phyloP scores from a whole-genome alignment of 139 green algal genomes.

The Pleodorina starrii region DNA sequence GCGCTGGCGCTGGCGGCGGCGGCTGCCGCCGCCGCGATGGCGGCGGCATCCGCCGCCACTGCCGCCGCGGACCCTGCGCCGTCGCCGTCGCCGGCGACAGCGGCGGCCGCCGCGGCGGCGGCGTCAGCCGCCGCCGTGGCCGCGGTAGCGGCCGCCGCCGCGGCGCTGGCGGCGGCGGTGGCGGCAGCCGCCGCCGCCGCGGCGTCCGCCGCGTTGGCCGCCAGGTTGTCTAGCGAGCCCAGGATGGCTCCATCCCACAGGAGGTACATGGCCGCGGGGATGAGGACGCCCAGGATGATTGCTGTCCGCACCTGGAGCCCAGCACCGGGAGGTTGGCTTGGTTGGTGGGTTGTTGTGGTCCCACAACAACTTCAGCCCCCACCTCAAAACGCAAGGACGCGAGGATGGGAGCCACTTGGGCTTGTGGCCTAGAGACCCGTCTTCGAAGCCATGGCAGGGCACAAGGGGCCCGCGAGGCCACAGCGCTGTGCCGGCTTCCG shows the following conservation, averaged over 20 bases:
- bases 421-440: too few species aligned
- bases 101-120: background rate
- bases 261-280: slow-evolving; percentile 88
- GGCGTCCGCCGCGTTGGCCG: background rate
- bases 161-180: background rate
- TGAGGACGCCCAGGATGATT: slow-evolving; percentile 61
- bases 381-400: too few species aligned
- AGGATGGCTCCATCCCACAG: slow-evolving; percentile 87
- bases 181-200: slow-evolving; percentile 3
- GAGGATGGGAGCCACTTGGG: too few species aligned
- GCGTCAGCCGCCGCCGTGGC: background rate
- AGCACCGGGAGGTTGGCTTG: too few species aligned
- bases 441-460: too few species aligned
- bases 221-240: slow-evolving; percentile 66
- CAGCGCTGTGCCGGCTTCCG: too few species aligned
- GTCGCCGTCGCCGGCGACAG: background rate
- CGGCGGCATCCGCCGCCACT: background rate
- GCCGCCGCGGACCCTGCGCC: background rate
- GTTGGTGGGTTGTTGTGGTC: too few species aligned
- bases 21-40: background rate
- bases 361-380: too few species aligned
- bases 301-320: slow-evolving; percentile 4
- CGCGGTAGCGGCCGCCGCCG: background rate
- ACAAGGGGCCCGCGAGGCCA: too few species aligned
- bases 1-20: background rate